Evolutionary conservation across 305 asterid genomes (phyloP), one percentile per base, ranked within the genome.

Genomic region (Ilex paraguariensis): DNA sequence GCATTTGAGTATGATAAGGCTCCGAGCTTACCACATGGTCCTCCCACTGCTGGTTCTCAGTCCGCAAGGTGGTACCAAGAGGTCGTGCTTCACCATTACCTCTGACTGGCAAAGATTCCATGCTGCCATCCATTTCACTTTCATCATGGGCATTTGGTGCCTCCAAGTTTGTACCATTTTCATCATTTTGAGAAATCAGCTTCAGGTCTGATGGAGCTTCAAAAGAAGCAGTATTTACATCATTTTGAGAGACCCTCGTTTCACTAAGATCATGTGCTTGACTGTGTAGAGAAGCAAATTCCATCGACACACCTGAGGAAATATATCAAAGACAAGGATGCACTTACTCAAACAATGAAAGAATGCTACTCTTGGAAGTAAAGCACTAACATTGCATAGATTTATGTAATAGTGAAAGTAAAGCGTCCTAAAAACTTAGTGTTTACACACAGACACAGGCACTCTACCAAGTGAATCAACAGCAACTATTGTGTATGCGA

Each of bases 301-400:
- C 87, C 55, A 36, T 61, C 10, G 96, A 79, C 74, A 83, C 67
- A 60, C 91, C 99, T 93, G 79, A 59, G 70, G 60, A 74, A 67
- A 57, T 57, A 63, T 28, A 72, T 61, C 59, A 61, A 74, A 64
- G 39, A 51, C 15, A 21, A 21, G 28, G 28, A 1, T 21, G 28
- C 28, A 21, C 28, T 21, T 50, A n/a, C 14, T 14, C 9, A 45
- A 45, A 45, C 13, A 8, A 45, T 45, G 13, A 45, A 45, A 45
- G 50, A 45, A 45, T 45, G 50, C 9, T 45, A 45, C 9, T 2
- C 2, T 45, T 45, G 28, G 28, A 21, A 21, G 28, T 21, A 13
- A 45, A 45, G 50, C 9, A 45, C 9, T 53, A 7, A 6, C 56
- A 13, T 13, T 53, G 28, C 56, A 17, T 53, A 17, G 14, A 53